Base-by-base conservation (phyloP, 352 stramenopile genomes). In the Phytophthora uliginosa region DNA sequence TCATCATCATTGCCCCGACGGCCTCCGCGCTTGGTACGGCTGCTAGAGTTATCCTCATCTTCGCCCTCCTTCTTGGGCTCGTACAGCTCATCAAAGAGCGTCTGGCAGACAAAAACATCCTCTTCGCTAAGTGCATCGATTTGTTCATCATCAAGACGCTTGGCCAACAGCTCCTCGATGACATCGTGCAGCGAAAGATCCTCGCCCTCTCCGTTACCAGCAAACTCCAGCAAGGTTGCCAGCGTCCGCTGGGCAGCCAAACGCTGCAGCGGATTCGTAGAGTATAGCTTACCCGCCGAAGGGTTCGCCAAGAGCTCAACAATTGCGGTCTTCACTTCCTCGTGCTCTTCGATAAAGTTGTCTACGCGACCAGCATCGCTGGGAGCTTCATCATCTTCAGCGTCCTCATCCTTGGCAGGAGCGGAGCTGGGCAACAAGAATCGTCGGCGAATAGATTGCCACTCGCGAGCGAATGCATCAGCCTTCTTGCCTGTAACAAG, bases 121-220 rank as follows among this genome's bases (percentile, higher is more conserved):
- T 86, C 75, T 3, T 86, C 80, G 1, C 74, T 86, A 45, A 96
- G 76, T n/a, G 71, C 70, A 22, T 73, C 63, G 42, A 97, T 83
- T 17, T 84, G 59, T 59, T 86, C 64, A 12, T 74, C 58, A 42
- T 89, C 74, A 9, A 96, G 63, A 36, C 78, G 82, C 51, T 86
- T 83, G 63, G 89, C 70, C 28, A 96, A 54, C 45, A 79, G 57
- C 1, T 91, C 78, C 42, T 95, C 71, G 18, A 97, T 82, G 15
- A 95, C 65, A 26, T 92, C 85, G 59, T 91, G 81, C 28, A 96
- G 74, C 13, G 85, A 86, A 36, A 97, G 55, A 60, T 82, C 83
- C 52, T 97, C 90, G 8, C 86, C 87, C 48, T 93, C 83, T 33
- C 90, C 90, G 52, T 94, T 95, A 9, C 90, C 90, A 47, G 87